Evolutionary conservation across 176 grass and related monocot genomes (phyloP).

Genomic region (Lolium perenne): DNA sequence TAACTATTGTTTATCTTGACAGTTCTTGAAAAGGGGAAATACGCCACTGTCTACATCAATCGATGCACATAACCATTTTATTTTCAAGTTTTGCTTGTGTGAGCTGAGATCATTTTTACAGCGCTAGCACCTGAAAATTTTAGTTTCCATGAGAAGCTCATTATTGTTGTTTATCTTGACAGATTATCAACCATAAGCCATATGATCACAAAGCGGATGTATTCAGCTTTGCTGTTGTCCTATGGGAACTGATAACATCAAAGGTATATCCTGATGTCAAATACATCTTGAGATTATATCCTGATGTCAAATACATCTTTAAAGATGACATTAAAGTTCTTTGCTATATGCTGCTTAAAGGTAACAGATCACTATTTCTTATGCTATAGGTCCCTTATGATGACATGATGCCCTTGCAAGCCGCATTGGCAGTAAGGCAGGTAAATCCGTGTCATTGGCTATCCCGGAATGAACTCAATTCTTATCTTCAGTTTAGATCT

Average conservation of each 20-base stretch:
- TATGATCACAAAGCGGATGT: constrained; percentile 96
- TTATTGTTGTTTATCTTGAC: constrained; percentile 21
- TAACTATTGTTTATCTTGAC: constrained; percentile 29
- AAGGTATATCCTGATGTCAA: constrained; percentile 59
- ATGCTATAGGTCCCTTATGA: constrained; percentile 80
- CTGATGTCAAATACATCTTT: constrained; percentile 63
- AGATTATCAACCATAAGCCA: constrained; percentile 92
- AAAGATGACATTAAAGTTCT: not conserved
- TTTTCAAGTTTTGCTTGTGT: constrained; percentile 6
- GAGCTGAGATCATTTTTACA: not conserved
- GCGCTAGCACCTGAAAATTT: not conserved
- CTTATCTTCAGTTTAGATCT: not conserved
- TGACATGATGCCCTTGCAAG: constrained; percentile 88
- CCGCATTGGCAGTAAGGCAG: constrained; percentile 91
- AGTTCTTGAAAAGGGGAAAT: too few species aligned
- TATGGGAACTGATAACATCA: constrained; percentile 83
- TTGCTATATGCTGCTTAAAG: constrained; percentile 24
- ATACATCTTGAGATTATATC: constrained; percentile 24
- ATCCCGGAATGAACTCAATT: not conserved
- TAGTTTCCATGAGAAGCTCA: not conserved
- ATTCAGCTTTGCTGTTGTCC: constrained; percentile 95
- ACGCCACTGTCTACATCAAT: too few species aligned
- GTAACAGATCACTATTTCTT: constrained; percentile 24
- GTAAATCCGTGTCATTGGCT: constrained; percentile 31
- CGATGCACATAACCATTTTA: too few species aligned